These are phyloP conservation scores for Aspergillus pseudoglaucus DNA, from an alignment of 2,329 filamentous ascomycete genomes.

Conservation along the genomic window DNA sequence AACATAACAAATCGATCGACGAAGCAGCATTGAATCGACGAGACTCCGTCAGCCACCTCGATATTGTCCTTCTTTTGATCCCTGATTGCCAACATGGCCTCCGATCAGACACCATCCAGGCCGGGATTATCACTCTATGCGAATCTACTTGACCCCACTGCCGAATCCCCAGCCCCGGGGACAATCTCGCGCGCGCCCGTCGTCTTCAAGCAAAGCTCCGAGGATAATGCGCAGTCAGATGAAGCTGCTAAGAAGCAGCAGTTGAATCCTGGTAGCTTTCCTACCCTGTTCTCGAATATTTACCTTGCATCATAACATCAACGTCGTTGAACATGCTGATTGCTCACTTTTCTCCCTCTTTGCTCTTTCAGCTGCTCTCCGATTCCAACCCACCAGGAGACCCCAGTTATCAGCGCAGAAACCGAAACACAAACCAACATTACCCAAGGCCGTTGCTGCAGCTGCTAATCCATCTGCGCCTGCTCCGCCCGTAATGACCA, in stretches of 20 bases:
- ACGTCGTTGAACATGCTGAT: slow-evolving; percentile 12
- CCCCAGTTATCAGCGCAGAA: slow-evolving; percentile 60
- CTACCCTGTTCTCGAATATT: slow-evolving; percentile 14
- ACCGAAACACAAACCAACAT: slow-evolving; percentile 55
- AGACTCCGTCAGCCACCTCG: neutral
- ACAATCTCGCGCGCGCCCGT: slow-evolving; percentile 74
- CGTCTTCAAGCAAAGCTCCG: slow-evolving; percentile 56
- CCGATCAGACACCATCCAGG: slow-evolving; percentile 22
- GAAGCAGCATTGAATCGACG: neutral
- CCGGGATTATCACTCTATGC: slow-evolving; percentile 70
- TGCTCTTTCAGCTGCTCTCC: slow-evolving; percentile 53
- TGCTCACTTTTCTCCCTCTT: slow-evolving; percentile 43
- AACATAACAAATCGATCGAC: slow-evolving; percentile 10
- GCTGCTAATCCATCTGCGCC: slow-evolving; percentile 26
- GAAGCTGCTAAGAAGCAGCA: slow-evolving; percentile 59
- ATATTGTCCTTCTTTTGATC: neutral
- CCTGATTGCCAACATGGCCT: slow-evolving; percentile 19
- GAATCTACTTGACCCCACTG: slow-evolving; percentile 62
- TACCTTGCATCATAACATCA: slow-evolving; percentile 11
- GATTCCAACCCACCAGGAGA: slow-evolving; percentile 80
- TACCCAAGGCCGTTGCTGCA: slow-evolving; percentile 42
- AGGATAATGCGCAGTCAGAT: slow-evolving; percentile 43
- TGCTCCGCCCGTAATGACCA: slow-evolving; percentile 54
- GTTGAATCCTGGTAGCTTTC: slow-evolving; percentile 55
- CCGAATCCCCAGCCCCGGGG: slow-evolving; percentile 39